Conservation (phyloP, 208 protist species). For the Entamoeba moshkovskii region DNA sequence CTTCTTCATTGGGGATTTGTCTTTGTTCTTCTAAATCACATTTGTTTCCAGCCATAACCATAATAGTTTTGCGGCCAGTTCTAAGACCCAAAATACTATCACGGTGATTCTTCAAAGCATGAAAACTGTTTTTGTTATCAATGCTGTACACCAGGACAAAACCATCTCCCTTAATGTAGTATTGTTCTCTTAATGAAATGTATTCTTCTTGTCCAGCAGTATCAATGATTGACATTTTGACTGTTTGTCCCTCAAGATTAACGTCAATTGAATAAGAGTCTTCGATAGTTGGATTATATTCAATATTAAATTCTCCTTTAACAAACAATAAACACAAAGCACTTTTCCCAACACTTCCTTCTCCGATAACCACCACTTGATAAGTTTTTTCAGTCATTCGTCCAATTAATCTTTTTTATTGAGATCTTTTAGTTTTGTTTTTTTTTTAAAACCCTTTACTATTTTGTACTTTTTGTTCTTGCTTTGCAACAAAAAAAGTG, state of each 20-base stretch:
- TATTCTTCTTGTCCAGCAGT: conserved; percentile 58
- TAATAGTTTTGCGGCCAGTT: not conserved
- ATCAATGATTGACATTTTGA: conserved; percentile 45
- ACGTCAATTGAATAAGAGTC: not conserved
- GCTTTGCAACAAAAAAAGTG: too few relatives aligned
- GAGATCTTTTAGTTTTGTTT: too few relatives aligned
- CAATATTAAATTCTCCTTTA: not conserved
- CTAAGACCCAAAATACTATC: not conserved
- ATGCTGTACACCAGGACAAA: not conserved
- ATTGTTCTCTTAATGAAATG: conserved; percentile 16
- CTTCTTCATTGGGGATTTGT: conserved; percentile 6
- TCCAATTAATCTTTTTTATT: not conserved
- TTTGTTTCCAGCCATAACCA: conserved; percentile 32
- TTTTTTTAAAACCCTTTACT: too few relatives aligned
- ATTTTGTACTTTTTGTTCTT: too few relatives aligned
- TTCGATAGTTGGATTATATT: conserved; percentile 8
- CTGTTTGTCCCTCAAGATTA: not conserved
- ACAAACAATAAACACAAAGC: not conserved
- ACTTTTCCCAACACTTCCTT: not conserved
- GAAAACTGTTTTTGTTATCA: not conserved
- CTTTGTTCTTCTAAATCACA: conserved; percentile 14
- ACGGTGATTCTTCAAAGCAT: not conserved
- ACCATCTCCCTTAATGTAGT: not conserved
- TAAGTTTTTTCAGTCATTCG: not conserved
- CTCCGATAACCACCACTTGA: not conserved